These are phyloP conservation scores for Saccharomycopsis fodiens DNA, from an alignment of 805 yeast genomes.

Conservation along the genomic window DNA sequence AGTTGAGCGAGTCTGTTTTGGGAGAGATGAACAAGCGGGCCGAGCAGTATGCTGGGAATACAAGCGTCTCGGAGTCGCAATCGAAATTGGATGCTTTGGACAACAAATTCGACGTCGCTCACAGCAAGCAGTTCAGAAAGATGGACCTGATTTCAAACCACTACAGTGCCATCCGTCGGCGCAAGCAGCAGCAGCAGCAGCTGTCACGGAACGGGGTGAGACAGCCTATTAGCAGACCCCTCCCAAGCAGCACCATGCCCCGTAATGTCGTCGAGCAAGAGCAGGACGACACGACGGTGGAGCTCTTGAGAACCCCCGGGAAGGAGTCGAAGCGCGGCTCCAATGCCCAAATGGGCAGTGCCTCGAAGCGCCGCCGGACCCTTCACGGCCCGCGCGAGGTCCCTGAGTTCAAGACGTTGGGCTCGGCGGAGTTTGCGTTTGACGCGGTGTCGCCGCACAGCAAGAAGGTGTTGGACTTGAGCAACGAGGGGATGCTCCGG, in stretches of 20 bases:
- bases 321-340: conserved; percentile 15
- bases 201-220: background rate
- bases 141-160: conserved; percentile 36
- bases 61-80: background rate
- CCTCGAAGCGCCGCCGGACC: conserved; percentile 32
- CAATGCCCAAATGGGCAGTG: conserved; percentile 15
- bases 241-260: conserved; percentile 3
- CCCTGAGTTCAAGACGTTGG: conserved; percentile 12
- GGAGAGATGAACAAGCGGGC: conserved; percentile 31
- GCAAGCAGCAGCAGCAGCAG: conserved; percentile 7
- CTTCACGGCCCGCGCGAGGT: conserved; percentile 38
- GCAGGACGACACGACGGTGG: background rate
- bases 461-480: too few species aligned
- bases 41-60: conserved; percentile 24
- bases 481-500: too few species aligned
- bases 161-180: conserved; percentile 28
- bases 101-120: conserved; percentile 20
- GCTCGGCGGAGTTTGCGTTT: background rate
- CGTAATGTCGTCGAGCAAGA: conserved; percentile 7
- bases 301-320: conserved; percentile 6
- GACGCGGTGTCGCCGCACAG: background rate
- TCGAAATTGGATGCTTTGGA: background rate
- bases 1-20: conserved; percentile 31
- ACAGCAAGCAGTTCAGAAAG: conserved; percentile 36
- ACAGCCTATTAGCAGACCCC: conserved; percentile 1